Percentiles rank a stretch among this genome's conserved stretches.
phyloP scores from a whole-genome alignment of 129 eudicot genomes.

The Kitagawia praeruptora region DNA sequence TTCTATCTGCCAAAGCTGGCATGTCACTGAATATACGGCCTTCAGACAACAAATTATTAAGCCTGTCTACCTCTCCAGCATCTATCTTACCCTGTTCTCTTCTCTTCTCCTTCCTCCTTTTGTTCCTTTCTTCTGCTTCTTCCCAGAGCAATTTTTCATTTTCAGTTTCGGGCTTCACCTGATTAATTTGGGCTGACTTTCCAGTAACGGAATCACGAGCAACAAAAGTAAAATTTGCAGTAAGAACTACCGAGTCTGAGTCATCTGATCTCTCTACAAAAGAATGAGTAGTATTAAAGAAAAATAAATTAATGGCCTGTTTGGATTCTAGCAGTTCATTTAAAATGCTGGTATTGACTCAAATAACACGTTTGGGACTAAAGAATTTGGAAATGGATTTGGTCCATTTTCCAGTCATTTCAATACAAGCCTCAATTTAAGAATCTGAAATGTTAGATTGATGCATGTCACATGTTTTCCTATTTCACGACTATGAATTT shows the following conservation, averaged over 20 bases:
- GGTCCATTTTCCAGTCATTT: too few relatives aligned
- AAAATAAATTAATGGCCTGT: neutral
- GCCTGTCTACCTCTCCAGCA: constrained; percentile 40
- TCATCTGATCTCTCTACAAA: constrained; percentile 43
- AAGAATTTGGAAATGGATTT: too few relatives aligned
- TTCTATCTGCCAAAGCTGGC: constrained; percentile 94
- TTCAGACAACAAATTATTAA: constrained; percentile 61
- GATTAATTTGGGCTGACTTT: constrained; percentile 69
- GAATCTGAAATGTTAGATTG: too few relatives aligned
- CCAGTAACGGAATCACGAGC: constrained; percentile 82
- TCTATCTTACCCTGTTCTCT: constrained; percentile 34
- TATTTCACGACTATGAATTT: too few relatives aligned
- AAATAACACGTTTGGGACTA: neutral
- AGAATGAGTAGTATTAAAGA: constrained; percentile 1
- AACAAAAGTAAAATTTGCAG: constrained; percentile 94
- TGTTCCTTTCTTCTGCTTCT: constrained; percentile 86
- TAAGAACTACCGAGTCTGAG: constrained; percentile 49
- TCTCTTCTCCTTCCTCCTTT: constrained; percentile 45
- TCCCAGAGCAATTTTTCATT: constrained; percentile 59
- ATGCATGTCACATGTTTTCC: neutral
- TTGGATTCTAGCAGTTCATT: neutral
- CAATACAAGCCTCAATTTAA: too few relatives aligned
- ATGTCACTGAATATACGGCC: constrained; percentile 76
- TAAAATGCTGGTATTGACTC: neutral
- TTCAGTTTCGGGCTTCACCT: constrained; percentile 57